Base-by-base conservation (phyloP, 1,284 basidiomycete genomes). In the Paramarasmius palmivorus region DNA sequence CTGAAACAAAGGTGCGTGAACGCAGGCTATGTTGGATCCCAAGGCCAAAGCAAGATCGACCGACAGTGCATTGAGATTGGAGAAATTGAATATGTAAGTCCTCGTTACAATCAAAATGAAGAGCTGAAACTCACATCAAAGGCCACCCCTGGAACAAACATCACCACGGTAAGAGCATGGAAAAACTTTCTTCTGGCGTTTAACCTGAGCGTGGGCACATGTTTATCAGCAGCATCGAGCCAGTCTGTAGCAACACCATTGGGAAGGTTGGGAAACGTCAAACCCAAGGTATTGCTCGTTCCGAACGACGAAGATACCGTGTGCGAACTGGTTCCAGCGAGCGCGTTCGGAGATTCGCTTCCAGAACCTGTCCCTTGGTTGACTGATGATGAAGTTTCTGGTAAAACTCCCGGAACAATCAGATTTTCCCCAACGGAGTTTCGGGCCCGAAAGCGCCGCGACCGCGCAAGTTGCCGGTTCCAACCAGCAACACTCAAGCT, bases 131-230 rank as follows among this genome's bases (percentile, higher is more conserved):
- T 77, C 66, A 96, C 94, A 68, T 99, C 97, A 65, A 93, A 72
- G 0, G 88, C 90, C 50, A 99, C 87, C 0, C 95, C 95, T 3
- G 97, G 97, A 39, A 97, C 74, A 67, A 99, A 98, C 90, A 99
- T 95, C 35, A 93, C 78, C 48, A 98, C 94, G 0, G 96, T 94
- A 34, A 99, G 77, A 14, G 86, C 93, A 73, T 99, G 97, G 74
- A 99, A 99, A 71, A 92, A 98, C 72, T 99, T 99, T 53, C 97
- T 81, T 52, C 96, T 80, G n/a, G 92, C 93, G 68, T 99, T 99
- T 57, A 98, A 75, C 40, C 90, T 87, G 55, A 99, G 73, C 20
- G 90, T 92, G n/a, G 93, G 92, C 55, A 95, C 88, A 55, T 84
- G 84, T 69, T 92, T 92, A 69, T 94, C 89, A 2, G 92, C 92